Percentiles rank a stretch among this genome's conserved stretches.
Evolutionary conservation across 768 basidiomycete species (phyloP).

Genomic region (Amanita phalloides): DNA sequence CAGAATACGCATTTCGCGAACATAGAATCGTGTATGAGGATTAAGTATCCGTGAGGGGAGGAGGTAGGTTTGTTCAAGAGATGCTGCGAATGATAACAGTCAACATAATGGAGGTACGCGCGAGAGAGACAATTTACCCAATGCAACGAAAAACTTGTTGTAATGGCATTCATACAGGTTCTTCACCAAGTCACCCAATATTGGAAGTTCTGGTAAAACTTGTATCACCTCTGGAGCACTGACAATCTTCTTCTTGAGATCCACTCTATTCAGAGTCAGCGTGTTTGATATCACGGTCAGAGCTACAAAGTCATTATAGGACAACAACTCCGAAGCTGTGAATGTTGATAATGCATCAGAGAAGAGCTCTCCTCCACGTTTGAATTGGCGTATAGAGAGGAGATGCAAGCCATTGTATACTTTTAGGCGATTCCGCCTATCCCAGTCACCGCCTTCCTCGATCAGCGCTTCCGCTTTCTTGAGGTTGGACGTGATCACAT

Average conservation of each 20-base stretch:
- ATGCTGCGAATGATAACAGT: slow-evolving; percentile 35
- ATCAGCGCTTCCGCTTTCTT: slow-evolving; percentile 81
- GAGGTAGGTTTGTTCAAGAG: slow-evolving; percentile 80
- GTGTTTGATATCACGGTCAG: slow-evolving; percentile 75
- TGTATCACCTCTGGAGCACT: slow-evolving; percentile 80
- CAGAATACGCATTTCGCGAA: slow-evolving; percentile 92
- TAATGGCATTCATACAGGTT: slow-evolving; percentile 92
- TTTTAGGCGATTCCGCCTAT: slow-evolving; percentile 91
- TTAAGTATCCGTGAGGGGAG: slow-evolving; percentile 80
- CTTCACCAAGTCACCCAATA: slow-evolving; percentile 74
- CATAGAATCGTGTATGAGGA: slow-evolving; percentile 81
- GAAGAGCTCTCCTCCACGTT: slow-evolving; percentile 73
- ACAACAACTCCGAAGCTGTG: slow-evolving; percentile 81
- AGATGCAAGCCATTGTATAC: slow-evolving; percentile 87
- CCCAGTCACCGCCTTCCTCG: slow-evolving; percentile 97
- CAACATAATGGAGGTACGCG: neutral
- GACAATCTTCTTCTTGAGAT: slow-evolving; percentile 92
- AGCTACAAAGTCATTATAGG: slow-evolving; percentile 85
- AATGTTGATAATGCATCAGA: slow-evolving; percentile 92
- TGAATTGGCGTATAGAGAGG: slow-evolving; percentile 86
- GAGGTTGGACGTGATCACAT: slow-evolving; percentile 61
- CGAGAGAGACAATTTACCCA: slow-evolving; percentile 38
- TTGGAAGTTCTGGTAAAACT: slow-evolving; percentile 72
- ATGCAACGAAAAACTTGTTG: slow-evolving; percentile 84
- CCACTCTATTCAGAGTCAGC: slow-evolving; percentile 68